Evolutionary conservation across 2,329 filamentous ascomycete genomes (phyloP), one percentile per base, ranked within the genome.

Genomic region (Orbilia oligospora): DNA sequence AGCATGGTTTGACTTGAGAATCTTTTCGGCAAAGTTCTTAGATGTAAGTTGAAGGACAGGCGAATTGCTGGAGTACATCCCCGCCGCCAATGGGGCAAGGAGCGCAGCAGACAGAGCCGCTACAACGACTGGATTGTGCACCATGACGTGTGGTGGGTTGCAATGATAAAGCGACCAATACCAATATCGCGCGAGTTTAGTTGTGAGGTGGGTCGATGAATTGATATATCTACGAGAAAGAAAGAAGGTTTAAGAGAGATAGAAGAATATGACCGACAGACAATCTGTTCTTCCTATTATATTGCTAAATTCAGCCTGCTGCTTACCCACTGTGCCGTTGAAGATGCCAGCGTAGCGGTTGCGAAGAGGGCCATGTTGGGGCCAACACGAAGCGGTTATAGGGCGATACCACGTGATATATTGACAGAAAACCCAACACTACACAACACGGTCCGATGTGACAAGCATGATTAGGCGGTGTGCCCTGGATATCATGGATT

Each of bases 1-100:
- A 49, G 94, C 97, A 85, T 98, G 88, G 84, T 97, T 97, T 30
- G 94, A 97, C 83, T 93, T 91, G 56, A 92, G 90, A 84, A 99
- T 94, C 81, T 97, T 86, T 80, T 88, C 89, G 83, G 95, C 90
- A 85, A 97, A 98, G 82, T 88, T 92, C 85, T 91, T 92, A 72
- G 88, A 88, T 82, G 92, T 91, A 80, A 98, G 86, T 84, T 97
- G 93, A 51, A 98, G 84, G 51, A 99, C 96, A 12, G 93, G 90
- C 1, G 94, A 97, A 84, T 88, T 92, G 86, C 95, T 97, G 77
- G 90, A 86, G 86, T 99, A 99, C 77, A 99, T 85, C 81, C 89
- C 90, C 81, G 92, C 91, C 68, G 90, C 90, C 71, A 88, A 88
- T 64, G 88, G 88, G 33, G 91, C 89, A 65, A 92, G 83, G 79